Conservation (phyloP, 1,284 basidiomycete species). For the Peniophora sp. region DNA sequence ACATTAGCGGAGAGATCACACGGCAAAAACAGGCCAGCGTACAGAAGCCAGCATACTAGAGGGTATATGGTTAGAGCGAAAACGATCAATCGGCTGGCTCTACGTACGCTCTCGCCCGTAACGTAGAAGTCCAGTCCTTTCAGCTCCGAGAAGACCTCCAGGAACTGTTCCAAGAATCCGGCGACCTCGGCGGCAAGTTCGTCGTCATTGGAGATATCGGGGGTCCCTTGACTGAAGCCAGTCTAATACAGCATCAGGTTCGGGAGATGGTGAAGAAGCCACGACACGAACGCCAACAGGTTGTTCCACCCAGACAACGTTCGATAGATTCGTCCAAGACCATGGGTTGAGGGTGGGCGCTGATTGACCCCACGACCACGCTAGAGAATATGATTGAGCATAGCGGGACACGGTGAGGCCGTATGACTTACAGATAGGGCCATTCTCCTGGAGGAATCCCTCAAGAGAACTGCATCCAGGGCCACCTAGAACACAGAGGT, state of each 20-base stretch:
- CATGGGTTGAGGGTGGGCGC: constrained; percentile 33
- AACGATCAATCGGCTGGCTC: too few species aligned
- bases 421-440: constrained; percentile 25
- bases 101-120: constrained; percentile 30
- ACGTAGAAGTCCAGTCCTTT: constrained; percentile 30
- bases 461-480: constrained; percentile 40
- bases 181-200: constrained; percentile 28
- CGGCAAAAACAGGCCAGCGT: constrained; percentile 5
- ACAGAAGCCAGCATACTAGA: constrained; percentile 34
- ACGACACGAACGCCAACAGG: constrained; percentile 35
- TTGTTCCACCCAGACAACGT: constrained; percentile 42
- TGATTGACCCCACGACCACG: constrained; percentile 50
- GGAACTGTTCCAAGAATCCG: constrained; percentile 30
- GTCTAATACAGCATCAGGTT: constrained; percentile 14
- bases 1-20: too few species aligned
- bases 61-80: too few species aligned
- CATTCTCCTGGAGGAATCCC: constrained; percentile 44
- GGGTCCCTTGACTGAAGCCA: constrained; percentile 27
- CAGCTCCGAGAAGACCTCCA: constrained; percentile 29
- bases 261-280: not conserved
- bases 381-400: constrained; percentile 17
- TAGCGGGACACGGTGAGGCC: not conserved
- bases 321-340: constrained; percentile 36
- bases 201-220: constrained; percentile 28
- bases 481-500: constrained; percentile 24